A percentile compares a stretch with the other conserved stretches of the same genome.
phyloP scores from a whole-genome alignment of 2,329 filamentous ascomycete genomes.

The Diaporthe sp. region DNA sequence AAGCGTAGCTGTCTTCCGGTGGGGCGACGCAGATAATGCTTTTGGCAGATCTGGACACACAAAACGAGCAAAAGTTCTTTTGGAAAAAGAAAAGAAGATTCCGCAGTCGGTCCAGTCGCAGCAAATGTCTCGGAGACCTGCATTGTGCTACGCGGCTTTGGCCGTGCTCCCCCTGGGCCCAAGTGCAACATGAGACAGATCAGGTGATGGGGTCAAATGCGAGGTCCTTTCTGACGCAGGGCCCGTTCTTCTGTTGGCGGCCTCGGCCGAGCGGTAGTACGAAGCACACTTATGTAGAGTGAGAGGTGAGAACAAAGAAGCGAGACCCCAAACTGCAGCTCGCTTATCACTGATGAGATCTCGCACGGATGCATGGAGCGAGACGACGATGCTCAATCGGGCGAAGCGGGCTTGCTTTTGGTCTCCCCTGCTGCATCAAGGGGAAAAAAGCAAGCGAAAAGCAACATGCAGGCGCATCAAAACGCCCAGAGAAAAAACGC shows the following conservation, averaged over 20 bases:
- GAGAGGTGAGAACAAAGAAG: conserved; percentile 6
- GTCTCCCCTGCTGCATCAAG: not conserved
- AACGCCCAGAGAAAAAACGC: not conserved
- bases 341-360: conserved; percentile 18
- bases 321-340: conserved; percentile 16
- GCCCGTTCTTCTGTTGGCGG: not conserved
- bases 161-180: not conserved
- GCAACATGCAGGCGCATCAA: not conserved
- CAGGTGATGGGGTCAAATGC: conserved; percentile 26
- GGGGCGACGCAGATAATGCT: not conserved
- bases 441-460: not conserved
- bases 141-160: conserved; percentile 22
- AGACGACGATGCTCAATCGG: conserved; percentile 13
- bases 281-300: not conserved
- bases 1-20: not conserved
- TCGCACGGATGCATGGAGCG: not conserved
- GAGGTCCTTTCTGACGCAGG: conserved; percentile 20
- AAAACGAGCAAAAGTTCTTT: not conserved
- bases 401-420: not conserved
- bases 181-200: conserved; percentile 19
- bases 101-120: not conserved
- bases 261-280: conserved; percentile 7
- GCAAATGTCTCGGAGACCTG: conserved; percentile 19
- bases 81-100: conserved; percentile 8
- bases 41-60: not conserved